phyloP scores from a whole-genome alignment of 225 moss, liverwort and hornwort genomes.

The Climacium dendroides region DNA sequence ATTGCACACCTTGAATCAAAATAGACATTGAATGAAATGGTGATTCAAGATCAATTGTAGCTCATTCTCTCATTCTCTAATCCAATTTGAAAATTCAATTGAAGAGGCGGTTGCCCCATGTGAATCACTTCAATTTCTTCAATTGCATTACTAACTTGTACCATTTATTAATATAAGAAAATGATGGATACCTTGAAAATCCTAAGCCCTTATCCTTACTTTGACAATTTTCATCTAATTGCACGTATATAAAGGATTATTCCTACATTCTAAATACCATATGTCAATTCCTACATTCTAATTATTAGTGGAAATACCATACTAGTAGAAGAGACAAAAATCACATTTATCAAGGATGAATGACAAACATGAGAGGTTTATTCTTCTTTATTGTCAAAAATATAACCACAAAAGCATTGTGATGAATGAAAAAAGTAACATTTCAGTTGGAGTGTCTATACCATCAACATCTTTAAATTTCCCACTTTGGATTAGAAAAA shows the following conservation, averaged over 20 bases:
- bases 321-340: background rate
- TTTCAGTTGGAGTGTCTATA: background rate
- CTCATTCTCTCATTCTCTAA: background rate
- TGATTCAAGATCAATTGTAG: background rate
- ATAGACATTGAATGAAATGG: background rate
- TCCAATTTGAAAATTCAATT: background rate
- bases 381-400: background rate
- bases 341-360: background rate
- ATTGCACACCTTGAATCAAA: background rate
- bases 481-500: background rate
- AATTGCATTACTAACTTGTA: background rate
- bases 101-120: background rate
- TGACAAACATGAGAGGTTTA: background rate
- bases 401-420: background rate
- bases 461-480: background rate
- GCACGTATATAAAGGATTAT: too few relatives aligned
- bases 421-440: rapidly evolving
- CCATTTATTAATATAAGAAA: background rate
- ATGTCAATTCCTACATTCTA: background rate
- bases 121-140: background rate
- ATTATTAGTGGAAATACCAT: background rate
- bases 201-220: too few relatives aligned
- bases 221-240: background rate
- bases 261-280: background rate
- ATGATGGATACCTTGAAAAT: background rate